phyloP scores from a whole-genome alignment of 1,284 basidiomycete genomes.

The Ganoderma multipileum region DNA sequence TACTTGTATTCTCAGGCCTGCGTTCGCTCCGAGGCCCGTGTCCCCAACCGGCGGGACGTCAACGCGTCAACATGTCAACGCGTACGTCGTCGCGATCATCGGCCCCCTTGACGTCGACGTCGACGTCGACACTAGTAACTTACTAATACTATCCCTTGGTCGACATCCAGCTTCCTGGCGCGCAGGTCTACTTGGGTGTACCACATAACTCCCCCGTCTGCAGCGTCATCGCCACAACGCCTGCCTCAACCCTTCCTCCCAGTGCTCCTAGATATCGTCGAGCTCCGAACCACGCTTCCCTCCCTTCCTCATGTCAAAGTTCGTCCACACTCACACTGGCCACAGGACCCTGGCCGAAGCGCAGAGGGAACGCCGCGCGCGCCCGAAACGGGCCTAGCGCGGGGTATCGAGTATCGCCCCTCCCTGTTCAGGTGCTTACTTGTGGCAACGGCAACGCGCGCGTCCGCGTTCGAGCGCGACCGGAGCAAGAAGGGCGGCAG shows the following conservation, averaged over 20 bases:
- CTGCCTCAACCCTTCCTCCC: background rate
- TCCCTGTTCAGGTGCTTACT: background rate
- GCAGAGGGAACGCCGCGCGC: background rate
- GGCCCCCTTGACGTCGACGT: background rate
- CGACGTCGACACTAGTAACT: background rate
- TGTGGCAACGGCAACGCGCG: background rate
- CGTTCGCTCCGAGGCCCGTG: too few relatives aligned
- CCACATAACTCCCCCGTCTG: too few relatives aligned
- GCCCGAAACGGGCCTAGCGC: background rate
- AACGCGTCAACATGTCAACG: too few relatives aligned
- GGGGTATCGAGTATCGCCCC: too few relatives aligned
- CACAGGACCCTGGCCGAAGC: background rate
- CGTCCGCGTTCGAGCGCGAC: background rate
- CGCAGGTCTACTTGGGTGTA: too few relatives aligned
- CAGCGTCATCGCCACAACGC: background rate
- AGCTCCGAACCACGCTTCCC: background rate
- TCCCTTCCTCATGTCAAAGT: too few relatives aligned
- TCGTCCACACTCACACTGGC: background rate
- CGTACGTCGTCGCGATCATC: background rate
- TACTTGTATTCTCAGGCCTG: background rate
- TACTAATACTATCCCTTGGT: too few relatives aligned
- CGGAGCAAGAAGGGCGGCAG: background rate
- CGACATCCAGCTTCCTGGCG: too few relatives aligned
- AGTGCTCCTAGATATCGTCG: too few relatives aligned
- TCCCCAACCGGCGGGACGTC: background rate